Percentiles rank a stretch among this genome's conserved stretches.
Conservation (phyloP, 495 filamentous ascomycete species). For the Polyplosphaeria fusca region DNA sequence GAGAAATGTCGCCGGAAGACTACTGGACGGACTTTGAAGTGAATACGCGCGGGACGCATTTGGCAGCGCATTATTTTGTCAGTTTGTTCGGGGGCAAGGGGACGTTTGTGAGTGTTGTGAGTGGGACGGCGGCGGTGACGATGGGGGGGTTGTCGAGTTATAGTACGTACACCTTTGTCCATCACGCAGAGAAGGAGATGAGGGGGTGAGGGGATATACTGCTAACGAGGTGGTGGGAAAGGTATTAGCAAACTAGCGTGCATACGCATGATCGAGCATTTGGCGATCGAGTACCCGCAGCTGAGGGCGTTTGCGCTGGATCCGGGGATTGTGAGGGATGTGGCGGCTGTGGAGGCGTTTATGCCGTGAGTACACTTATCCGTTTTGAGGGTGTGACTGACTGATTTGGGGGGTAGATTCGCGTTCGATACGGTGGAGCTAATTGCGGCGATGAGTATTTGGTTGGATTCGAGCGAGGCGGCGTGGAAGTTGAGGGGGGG, state of each 20-base stretch:
- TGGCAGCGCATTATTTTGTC: conserved; percentile 10
- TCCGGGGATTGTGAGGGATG: conserved; percentile 1
- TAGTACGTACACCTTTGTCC: no score
- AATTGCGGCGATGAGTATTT: background rate
- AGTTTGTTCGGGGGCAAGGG: background rate
- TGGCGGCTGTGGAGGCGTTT: background rate
- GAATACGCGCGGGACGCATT: conserved; percentile 1
- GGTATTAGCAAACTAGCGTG: conserved; percentile 2
- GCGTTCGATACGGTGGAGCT: conserved; percentile 5
- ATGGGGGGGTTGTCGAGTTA: conserved; percentile 4
- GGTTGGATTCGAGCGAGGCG: background rate
- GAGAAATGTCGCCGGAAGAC: background rate
- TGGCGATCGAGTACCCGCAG: background rate
- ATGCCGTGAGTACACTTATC: no score
- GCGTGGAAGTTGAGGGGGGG: background rate
- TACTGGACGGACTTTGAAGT: conserved; percentile 8
- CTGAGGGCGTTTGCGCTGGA: conserved; percentile 4
- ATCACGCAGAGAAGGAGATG: no score
- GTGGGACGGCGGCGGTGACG: background rate
- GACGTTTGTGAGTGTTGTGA: background rate
- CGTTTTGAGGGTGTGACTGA: no score
- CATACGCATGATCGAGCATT: background rate
- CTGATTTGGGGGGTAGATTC: no score
- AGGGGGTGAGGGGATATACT: no score
- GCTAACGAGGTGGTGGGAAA: no score